Conservation (phyloP, 2,329 filamentous ascomycete genomes). For the Leptographium lundbergii region DNA sequence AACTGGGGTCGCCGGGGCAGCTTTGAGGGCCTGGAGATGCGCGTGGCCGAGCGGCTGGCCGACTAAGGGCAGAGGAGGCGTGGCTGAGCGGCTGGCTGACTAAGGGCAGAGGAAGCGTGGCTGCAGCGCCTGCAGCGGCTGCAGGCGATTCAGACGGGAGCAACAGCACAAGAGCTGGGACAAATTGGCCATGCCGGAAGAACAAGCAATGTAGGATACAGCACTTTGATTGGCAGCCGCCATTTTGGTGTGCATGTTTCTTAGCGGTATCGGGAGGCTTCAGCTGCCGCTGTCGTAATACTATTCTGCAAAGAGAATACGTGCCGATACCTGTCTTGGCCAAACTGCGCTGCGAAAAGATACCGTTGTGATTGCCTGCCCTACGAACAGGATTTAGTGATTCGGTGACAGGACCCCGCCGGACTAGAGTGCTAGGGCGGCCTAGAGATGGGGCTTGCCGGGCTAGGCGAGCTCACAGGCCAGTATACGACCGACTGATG, state of each 20-base stretch:
- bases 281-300: too few species aligned
- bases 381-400: background rate
- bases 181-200: too few species aligned
- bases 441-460: background rate
- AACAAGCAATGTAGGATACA: background rate
- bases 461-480: background rate
- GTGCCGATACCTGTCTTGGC: too few species aligned
- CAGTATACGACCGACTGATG: background rate
- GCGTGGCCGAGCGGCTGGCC: background rate
- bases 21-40: constrained; percentile 12
- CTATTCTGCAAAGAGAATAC: too few species aligned
- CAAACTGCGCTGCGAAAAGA: background rate
- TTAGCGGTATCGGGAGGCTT: background rate
- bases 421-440: background rate
- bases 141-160: background rate
- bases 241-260: background rate
- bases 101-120: background rate
- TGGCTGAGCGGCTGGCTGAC: background rate
- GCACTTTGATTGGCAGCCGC: too few species aligned
- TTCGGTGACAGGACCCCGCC: background rate
- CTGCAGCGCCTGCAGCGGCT: too few species aligned
- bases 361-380: background rate
- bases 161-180: background rate
- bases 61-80: background rate
- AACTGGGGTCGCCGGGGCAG: constrained; percentile 85